These are phyloP conservation scores for Spinellus fusiger DNA, from an alignment of 192 early-diverging fungal species.

Conservation along the genomic window DNA sequence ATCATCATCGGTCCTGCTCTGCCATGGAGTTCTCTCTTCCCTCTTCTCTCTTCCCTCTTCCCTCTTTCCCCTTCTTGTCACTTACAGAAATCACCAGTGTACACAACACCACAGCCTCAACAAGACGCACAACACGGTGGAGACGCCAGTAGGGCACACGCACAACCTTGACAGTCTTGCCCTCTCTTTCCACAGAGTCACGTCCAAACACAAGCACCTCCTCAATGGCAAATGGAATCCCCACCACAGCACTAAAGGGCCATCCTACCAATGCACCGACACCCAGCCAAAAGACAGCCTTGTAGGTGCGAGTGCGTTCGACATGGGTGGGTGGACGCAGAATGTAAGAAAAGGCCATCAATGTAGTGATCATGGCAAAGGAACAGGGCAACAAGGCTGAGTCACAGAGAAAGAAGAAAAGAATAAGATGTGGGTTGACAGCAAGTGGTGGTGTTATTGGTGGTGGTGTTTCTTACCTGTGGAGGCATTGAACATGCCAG, in stretches of 20 bases:
- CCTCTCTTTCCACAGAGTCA: slow-evolving; percentile 27
- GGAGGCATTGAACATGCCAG: slow-evolving; percentile 85
- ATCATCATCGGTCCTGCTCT: not conserved
- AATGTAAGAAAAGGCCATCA: slow-evolving; percentile 65
- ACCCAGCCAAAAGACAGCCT: slow-evolving; percentile 55
- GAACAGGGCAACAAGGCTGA: slow-evolving; percentile 82
- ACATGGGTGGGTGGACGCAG: slow-evolving; percentile 49
- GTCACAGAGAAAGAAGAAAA: not conserved
- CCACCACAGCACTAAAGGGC: slow-evolving; percentile 80
- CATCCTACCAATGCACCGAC: slow-evolving; percentile 69
- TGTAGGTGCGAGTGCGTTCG: slow-evolving; percentile 42
- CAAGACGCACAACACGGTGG: slow-evolving; percentile 37
- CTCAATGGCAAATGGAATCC: slow-evolving; percentile 72
- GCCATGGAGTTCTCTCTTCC: not conserved
- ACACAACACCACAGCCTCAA: slow-evolving; percentile 28
- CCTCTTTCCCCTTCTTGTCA: not conserved
- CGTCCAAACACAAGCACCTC: slow-evolving; percentile 50
- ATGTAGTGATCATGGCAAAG: slow-evolving; percentile 86
- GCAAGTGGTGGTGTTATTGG: not conserved
- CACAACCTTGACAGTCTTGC: slow-evolving; percentile 18
- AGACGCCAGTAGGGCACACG: slow-evolving; percentile 36
- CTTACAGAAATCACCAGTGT: slow-evolving; percentile 34
- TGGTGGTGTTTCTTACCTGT: slow-evolving; percentile 43
- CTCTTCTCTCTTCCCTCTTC: not conserved
- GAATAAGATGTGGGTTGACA: not conserved